phyloP scores from a whole-genome alignment of 805 yeast species.

The Kazachstania kunashirensis region DNA sequence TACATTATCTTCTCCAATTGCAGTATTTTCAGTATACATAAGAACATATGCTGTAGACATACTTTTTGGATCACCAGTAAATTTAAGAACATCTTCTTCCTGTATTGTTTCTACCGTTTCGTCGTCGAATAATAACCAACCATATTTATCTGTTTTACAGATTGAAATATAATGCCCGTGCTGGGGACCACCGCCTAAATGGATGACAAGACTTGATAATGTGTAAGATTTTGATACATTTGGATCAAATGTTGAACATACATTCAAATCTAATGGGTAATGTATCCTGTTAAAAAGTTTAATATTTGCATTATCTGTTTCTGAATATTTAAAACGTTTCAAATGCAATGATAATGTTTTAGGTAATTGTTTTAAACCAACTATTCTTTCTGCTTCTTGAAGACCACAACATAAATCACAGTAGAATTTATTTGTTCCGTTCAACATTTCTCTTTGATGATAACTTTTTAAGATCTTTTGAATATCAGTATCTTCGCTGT shows the following conservation, averaged over 20 bases:
- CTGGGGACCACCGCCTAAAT: constrained; percentile 95
- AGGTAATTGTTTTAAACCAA: constrained; percentile 71
- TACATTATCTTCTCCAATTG: neutral
- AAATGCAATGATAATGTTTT: constrained; percentile 71
- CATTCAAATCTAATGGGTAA: constrained; percentile 64
- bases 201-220: constrained; percentile 77
- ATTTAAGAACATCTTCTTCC: constrained; percentile 70
- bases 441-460: constrained; percentile 73
- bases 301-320: constrained; percentile 64
- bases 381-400: constrained; percentile 89
- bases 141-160: constrained; percentile 64
- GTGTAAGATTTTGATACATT: constrained; percentile 52
- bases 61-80: constrained; percentile 81
- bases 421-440: constrained; percentile 81
- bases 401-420: constrained; percentile 84
- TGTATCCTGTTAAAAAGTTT: constrained; percentile 78
- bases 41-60: constrained; percentile 84
- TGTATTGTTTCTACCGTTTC: constrained; percentile 86
- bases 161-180: constrained; percentile 92
- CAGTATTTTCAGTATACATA: constrained; percentile 39
- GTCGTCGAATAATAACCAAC: constrained; percentile 92
- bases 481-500: constrained; percentile 60
- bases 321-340: constrained; percentile 86
- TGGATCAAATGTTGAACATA: constrained; percentile 42
- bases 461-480: constrained; percentile 39